Evolutionary conservation across 1,139 yeast genomes (phyloP), one percentile per base, ranked within the genome.

Genomic region (Zygotorulaspora mrakii): DNA sequence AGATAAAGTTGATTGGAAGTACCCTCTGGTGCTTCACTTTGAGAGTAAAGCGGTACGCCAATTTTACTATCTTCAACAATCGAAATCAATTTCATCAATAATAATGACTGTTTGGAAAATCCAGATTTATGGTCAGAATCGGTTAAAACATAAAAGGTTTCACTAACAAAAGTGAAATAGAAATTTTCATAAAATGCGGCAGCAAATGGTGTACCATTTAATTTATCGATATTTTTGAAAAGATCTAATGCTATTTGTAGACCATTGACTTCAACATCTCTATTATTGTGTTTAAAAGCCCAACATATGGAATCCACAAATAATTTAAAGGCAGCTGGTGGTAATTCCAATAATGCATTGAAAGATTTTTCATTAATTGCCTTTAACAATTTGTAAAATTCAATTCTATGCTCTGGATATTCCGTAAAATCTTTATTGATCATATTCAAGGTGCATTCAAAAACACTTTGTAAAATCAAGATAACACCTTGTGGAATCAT

Each of bases 81-180:
- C 50, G 86, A 87, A 50, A 94, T 78, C 67, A 91, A 72, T 61
- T 82, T 84, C 43, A 95, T 83, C 54, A 94, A 72, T 50, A 94
- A 73, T 59, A 84, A 84, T 4, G 95, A 74, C 68, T 94, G 98
- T 54, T 80, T 76, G 50, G 84, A 77, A 69, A 94, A 94, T 1
- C 97, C 98, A 16, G 97, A 86, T 67, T 91, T 91, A 65, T 94
- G 99, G 62, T 91, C 99, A 5, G 96, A 84, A 64, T 94, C 98
- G 2, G 98, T 91, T 42, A 94, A 74, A 21, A 91, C 98, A 56
- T 77, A 86, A 61, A 94, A 89, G 2, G 95, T 83, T 62, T 91
- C 98, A 40, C 94, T 81, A 50, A 91, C 76, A 47, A 94, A 87
- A 45, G 87, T 83, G 71, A 88, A 84, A 65, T 85, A 89, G 62